phyloP scores from a whole-genome alignment of 2,329 filamentous ascomycete genomes.

The Monosporascus sp. region DNA sequence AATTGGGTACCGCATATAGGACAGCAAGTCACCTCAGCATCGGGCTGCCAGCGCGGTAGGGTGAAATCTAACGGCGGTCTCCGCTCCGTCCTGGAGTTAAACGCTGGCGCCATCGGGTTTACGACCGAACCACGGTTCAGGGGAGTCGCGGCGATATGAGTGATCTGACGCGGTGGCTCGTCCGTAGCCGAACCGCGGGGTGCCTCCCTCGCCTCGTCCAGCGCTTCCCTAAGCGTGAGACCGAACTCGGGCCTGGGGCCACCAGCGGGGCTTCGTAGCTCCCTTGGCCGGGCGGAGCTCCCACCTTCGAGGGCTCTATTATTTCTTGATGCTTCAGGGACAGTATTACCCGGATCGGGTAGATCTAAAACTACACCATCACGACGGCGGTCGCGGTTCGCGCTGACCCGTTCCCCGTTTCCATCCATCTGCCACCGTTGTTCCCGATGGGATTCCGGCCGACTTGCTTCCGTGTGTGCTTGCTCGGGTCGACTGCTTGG shows the following conservation, averaged over 20 bases:
- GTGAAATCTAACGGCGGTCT: constrained; percentile 37
- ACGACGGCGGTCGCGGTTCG: not conserved
- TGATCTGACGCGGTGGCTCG: not conserved
- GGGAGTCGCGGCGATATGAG: not conserved
- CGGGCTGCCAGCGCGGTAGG: constrained; percentile 81
- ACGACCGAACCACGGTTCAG: constrained; percentile 2
- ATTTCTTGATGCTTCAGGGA: not conserved
- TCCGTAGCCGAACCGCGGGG: not conserved
- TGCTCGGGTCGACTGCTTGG: constrained; percentile 1
- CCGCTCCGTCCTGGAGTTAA: constrained; percentile 6
- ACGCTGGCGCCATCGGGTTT: constrained; percentile 10
- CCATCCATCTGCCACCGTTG: not conserved
- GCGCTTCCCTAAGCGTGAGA: constrained; percentile 10
- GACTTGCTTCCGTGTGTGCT: not conserved
- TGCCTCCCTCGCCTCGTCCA: constrained; percentile 6
- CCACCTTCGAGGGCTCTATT: not conserved
- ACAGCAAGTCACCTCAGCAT: constrained; percentile 74
- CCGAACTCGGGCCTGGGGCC: constrained; percentile 1
- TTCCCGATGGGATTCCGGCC: not conserved
- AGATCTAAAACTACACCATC: not conserved
- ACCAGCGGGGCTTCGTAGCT: not conserved
- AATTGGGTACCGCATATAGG: constrained; percentile 80
- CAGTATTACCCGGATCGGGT: not conserved
- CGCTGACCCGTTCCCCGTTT: not conserved
- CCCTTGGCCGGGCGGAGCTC: not conserved